These are phyloP conservation scores for Opeltia flavorubescens DNA, from an alignment of 495 filamentous ascomycete genomes.

Conservation along the genomic window DNA sequence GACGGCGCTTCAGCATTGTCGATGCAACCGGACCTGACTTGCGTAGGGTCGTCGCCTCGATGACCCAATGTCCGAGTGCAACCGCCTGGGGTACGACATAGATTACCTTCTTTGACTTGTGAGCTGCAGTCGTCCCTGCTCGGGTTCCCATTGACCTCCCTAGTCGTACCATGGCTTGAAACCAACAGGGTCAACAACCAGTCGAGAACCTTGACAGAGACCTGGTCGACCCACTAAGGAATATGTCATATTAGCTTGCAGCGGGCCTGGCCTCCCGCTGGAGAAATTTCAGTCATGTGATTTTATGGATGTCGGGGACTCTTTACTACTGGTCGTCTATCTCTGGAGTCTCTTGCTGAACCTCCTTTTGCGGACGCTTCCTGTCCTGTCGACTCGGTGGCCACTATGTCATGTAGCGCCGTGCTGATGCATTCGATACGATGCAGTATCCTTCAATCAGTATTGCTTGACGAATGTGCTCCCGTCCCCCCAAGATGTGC, in stretches of 20 bases:
- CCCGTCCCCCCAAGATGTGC: slow-evolving; percentile 7
- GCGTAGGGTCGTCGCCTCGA: neutral
- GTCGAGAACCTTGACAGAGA: neutral
- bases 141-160: neutral
- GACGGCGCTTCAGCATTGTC: neutral
- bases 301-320: slow-evolving; percentile 4
- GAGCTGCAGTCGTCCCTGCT: neutral
- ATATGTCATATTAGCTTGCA: slow-evolving; percentile 4
- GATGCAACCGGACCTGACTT: neutral
- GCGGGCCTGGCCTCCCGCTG: slow-evolving; percentile 9
- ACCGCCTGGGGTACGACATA: neutral
- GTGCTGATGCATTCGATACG: slow-evolving; percentile 6
- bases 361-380: neutral
- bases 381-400: slow-evolving; percentile 6
- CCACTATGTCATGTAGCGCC: slow-evolving; percentile 9
- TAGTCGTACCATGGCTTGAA: slow-evolving; percentile 1
- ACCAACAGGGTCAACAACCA: neutral
- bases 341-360: slow-evolving; percentile 1
- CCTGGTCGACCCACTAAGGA: neutral
- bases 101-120: neutral
- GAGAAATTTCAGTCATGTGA: slow-evolving; percentile 18
- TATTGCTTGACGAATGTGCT: neutral
- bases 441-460: slow-evolving; percentile 9
- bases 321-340: slow-evolving; percentile 8
- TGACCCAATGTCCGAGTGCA: neutral